Percentiles rank a stretch among this genome's conserved stretches.
Conservation (phyloP, 257 asterid genomes). For the Echites panduratus region DNA sequence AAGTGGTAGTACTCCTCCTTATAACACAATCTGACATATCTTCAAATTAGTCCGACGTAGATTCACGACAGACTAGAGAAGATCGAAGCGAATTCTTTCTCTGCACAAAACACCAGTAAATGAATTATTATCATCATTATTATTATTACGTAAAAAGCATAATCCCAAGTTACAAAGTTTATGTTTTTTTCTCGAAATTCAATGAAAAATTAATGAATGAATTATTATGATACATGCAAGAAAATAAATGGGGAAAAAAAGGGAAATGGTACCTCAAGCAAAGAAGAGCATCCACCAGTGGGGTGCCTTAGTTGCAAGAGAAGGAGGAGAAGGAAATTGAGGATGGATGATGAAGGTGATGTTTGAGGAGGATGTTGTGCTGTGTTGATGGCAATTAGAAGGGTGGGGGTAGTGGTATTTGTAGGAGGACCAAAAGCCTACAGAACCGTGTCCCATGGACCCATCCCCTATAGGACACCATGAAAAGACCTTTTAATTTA, state of each 20-base stretch:
- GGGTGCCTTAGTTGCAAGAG: constrained; percentile 25
- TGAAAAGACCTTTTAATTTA: constrained; percentile 12
- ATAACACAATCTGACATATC: constrained; percentile 19
- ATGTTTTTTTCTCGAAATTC: background rate
- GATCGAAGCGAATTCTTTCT: constrained; percentile 11
- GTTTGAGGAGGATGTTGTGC: constrained; percentile 18
- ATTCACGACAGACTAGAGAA: background rate
- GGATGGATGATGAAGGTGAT: constrained; percentile 18
- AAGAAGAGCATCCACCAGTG: constrained; percentile 37
- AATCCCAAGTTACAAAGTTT: constrained; percentile 24
- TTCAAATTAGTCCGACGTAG: constrained; percentile 1
- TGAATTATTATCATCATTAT: constrained; percentile 4
- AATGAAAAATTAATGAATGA: background rate
- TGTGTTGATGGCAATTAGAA: constrained; percentile 38
- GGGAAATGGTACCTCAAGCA: constrained; percentile 31
- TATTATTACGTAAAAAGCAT: background rate
- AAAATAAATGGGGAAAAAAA: background rate
- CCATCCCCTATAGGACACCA: constrained; percentile 47
- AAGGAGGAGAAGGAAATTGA: background rate
- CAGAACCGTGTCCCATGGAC: constrained; percentile 44
- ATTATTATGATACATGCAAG: constrained; percentile 15
- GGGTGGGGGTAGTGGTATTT: constrained; percentile 45
- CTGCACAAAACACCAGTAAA: constrained; percentile 20
- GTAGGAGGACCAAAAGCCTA: constrained; percentile 40
- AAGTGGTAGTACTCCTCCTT: constrained; percentile 7